Evolutionary conservation across 768 basidiomycete genomes (phyloP), one percentile per base, ranked within the genome.

Genomic region (Aureoboletus auriporus): DNA sequence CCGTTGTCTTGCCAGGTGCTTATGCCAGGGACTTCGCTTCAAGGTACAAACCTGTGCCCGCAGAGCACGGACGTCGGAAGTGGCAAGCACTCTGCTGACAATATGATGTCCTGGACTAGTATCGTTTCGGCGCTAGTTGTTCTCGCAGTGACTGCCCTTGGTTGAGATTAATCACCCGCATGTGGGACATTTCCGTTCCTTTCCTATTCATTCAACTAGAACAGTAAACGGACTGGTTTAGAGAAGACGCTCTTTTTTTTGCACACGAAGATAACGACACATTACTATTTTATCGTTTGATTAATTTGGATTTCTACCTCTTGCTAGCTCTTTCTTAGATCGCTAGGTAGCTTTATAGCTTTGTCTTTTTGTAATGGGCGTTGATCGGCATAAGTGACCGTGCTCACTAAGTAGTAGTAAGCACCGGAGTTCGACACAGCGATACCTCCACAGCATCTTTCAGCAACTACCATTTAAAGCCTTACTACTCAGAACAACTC

Each of bases 1-100:
- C 28, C 29, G 5, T 36, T 31, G 23, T 37, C 27, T 35, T 37
- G 8, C 31, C 50, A 73, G 64, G 68, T 75, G 7, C 61, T 74
- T 42, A 58, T 72, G 56, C 66, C 73, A 6, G 54, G 54, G 20
- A 53, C 54, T 2, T 60, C 65, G 16, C 57, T 74, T 16, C 14
- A 42, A 23, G 46, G 49, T 29, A 51, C 63, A 2, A 44, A 39
- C 8, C 9, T 65, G 9, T 65, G 64, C 43, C 56, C 55, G 4
- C 52, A 54, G 23, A 59, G 38, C 20, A 30, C 8, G 12, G 30
- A 45, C 29, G 13, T 54, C 17, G 54, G 51, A 27, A 40, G 44
- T 26, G 33, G 50, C 14, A 30, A 23, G n/a, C 40, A 17, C 8
- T n/a, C 7, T 20, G 12, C 35, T 33, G 16, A 27, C n/a, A 16